These are phyloP conservation scores for Comarum palustre DNA, from an alignment of 306 rosid genomes.

Conservation along the genomic window DNA sequence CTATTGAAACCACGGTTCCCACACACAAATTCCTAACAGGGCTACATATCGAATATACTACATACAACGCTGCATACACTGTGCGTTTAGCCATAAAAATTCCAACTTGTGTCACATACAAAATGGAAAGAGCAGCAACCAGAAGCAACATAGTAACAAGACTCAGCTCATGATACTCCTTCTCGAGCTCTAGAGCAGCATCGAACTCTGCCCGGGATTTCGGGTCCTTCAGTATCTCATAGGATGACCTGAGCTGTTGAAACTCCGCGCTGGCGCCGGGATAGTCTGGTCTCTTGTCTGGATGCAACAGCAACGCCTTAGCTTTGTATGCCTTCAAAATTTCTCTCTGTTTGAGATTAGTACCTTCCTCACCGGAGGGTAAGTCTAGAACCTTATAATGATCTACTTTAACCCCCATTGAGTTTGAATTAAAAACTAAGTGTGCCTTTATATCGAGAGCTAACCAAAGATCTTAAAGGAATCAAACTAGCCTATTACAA, in stretches of 20 bases:
- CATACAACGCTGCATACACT: neutral
- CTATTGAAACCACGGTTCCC: neutral
- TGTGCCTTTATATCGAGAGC: neutral
- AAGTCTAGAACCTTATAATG: neutral
- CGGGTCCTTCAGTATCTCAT: neutral
- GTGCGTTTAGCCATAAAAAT: neutral
- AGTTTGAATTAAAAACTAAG: neutral
- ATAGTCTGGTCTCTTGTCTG: conserved; percentile 1
- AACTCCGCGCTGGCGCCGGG: neutral
- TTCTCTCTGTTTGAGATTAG: neutral
- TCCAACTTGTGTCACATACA: neutral
- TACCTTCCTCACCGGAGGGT: neutral
- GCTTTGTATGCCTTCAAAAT: neutral
- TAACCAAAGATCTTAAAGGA: neutral
- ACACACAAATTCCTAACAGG: neutral
- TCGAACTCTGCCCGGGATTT: neutral
- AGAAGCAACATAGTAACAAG: neutral
- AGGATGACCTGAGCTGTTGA: neutral
- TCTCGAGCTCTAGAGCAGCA: neutral
- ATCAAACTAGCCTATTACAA: neutral
- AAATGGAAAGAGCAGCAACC: neutral
- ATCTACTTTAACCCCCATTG: neutral
- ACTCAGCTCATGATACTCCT: neutral
- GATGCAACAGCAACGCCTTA: neutral
- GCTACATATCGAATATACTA: neutral